Evolutionary conservation across 176 grass and related monocot species (phyloP).

Genomic region (Puccinellia tenuiflora): DNA sequence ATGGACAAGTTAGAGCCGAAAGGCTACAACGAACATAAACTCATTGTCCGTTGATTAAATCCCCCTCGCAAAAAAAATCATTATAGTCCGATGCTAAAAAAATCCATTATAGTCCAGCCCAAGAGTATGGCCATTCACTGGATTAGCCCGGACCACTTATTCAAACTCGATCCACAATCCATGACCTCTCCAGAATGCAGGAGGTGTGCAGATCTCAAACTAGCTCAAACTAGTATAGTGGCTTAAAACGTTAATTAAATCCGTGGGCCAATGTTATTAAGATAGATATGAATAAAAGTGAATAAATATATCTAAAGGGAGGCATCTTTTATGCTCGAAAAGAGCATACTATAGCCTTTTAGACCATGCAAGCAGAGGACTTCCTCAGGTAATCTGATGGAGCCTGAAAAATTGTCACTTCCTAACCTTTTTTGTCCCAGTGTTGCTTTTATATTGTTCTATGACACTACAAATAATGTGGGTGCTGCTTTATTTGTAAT

Average conservation of each 20-base stretch:
- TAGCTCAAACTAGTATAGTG: not conserved
- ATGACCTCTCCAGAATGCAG: not conserved
- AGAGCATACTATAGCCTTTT: not conserved
- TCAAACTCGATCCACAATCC: not conserved
- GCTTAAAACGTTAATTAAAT: not conserved
- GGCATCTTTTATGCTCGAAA: not conserved
- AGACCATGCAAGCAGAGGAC: not conserved
- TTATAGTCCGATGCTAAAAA: no score
- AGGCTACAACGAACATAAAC: not conserved
- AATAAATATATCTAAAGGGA: not conserved
- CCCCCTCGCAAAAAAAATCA: no score
- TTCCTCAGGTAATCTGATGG: not conserved
- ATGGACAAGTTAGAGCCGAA: not conserved
- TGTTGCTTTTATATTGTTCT: not conserved
- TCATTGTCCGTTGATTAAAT: no score
- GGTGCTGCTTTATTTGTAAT: conserved; percentile 7
- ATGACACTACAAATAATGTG: not conserved
- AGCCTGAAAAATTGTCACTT: not conserved
- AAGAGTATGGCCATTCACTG: not conserved
- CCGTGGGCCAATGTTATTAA: not conserved
- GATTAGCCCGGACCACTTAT: not conserved
- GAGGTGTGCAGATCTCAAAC: no score
- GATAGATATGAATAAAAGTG: not conserved
- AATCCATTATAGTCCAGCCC: not conserved
- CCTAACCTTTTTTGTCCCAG: conserved; percentile 19